Evolutionary conservation across 2,329 filamentous ascomycete species (phyloP), one percentile per base, ranked within the genome.

Genomic region (Xylariaceae sp.): DNA sequence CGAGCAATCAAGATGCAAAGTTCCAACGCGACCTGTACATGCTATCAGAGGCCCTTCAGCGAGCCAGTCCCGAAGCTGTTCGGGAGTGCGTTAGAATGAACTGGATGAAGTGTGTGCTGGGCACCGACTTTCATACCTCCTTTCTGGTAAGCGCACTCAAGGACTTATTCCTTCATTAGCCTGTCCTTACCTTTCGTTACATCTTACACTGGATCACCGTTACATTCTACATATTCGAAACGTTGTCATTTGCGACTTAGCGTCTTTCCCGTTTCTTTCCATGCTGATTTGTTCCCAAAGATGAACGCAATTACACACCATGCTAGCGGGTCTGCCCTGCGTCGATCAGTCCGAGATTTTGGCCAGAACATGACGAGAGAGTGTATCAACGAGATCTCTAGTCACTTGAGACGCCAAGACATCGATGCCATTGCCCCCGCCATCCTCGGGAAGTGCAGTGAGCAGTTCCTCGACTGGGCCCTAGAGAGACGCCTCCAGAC

Each of bases 401-500:
- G 62, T 0, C 76, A 79, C 56, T 68, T 83, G 23, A 71, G 64
- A 0, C 55, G 66, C 0, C 56, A 69, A 2, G 78, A 81, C 18
- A 55, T 84, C 2, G 82, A 84, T 61, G 72, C 75, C 1, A 65
- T 82, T 13, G 72, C 74, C 2, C 71, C 77, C 30, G 37, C 66
- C 1, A 75, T 85, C 34, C 68, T 84, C 4, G 62, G 70, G 52
- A 80, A 77, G 55, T 77, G 75, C 11, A 81, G 80, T 63, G 70
- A 78, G 37, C 59, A 63, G 1, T 83, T 85, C 56, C 74, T 85
- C 1, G 82, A 84, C 66, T 76, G 73, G 56, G 80, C 77, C 2
- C 67, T 85, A n/a, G 77, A 79, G 15, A 73, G 71, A 56, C 79
- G 82, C 0, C 73, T 85, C 2, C 74, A 75, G 51, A 82, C 80